Evolutionary conservation across 495 filamentous ascomycete genomes (phyloP), one percentile per base, ranked within the genome.

Genomic region (Daldinia concentrica): DNA sequence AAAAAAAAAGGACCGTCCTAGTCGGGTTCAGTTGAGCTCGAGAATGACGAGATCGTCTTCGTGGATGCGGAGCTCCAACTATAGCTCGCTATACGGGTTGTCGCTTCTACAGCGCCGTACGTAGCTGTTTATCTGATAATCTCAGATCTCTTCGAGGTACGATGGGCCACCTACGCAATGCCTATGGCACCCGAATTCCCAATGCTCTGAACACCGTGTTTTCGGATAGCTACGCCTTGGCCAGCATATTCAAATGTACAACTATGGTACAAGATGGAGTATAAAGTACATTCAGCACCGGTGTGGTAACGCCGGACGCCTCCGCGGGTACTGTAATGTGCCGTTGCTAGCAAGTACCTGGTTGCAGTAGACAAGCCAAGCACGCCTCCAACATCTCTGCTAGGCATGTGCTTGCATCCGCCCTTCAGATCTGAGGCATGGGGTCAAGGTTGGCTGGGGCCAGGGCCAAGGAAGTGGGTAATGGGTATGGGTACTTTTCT

Each of bases 221-320:
- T 52, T 66, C 71, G 71, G 71, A 73, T 73, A 73, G 66, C 66
- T 68, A 69, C 66, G 61, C 71, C 43, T 66, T 55, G 19, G 51
- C 32, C 22, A 19, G 19, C 37, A 24, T n/a, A 24, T 14, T 57
- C 27, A 37, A 62, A 56, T 50, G 62, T 69, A 69, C 65, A 65
- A 59, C 34, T 3, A 66, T 51, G 52, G 62, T 56, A 60, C 66
- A 65, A 36, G 26, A 60, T 41, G 60, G 62, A 61, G 60, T 50
- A 58, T 62, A 58, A 58, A 57, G 52, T 57, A 66, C 66, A 59
- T 43, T 34, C 48, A 55, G 61, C 62, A 48, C 62, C 71, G 68
- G 27, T 27, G 50, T 54, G 62, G 62, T 66, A 58, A 66, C 41
- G 66, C 54, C 66, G 54, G 62, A 69, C 71, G 71, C 71, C 71